phyloP scores from a whole-genome alignment of 768 basidiomycete genomes.

The Rhizopogon sp. region DNA sequence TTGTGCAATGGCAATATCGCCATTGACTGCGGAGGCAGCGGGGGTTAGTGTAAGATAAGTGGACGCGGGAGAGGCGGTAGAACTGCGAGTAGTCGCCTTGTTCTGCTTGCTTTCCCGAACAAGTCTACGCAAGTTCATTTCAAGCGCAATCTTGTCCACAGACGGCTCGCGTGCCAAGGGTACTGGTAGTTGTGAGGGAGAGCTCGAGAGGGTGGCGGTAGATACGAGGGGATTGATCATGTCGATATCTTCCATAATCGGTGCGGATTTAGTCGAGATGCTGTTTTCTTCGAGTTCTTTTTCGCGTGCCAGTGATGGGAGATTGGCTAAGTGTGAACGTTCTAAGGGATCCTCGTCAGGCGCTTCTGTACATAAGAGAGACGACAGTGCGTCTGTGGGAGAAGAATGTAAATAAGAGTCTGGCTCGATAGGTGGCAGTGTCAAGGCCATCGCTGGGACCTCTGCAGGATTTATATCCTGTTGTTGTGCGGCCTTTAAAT shows the following conservation, averaged over 20 bases:
- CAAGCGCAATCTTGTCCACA: conserved; percentile 33
- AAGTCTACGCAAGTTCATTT: conserved; percentile 26
- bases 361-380: not conserved
- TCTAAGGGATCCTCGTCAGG: not conserved
- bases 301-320: conserved; percentile 29
- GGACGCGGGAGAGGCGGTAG: not conserved
- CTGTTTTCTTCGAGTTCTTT: conserved; percentile 43
- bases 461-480: not conserved
- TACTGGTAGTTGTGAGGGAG: not conserved
- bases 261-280: conserved; percentile 31
- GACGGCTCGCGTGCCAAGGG: not conserved
- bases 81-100: conserved; percentile 31
- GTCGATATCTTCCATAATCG: conserved; percentile 10
- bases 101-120: conserved; percentile 32
- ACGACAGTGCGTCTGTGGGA: not conserved
- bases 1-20: not conserved
- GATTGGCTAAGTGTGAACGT: not conserved
- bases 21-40: not conserved
- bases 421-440: not conserved
- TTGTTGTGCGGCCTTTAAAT: not conserved
- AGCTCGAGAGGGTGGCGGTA: not conserved
- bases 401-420: not conserved
- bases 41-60: not conserved
- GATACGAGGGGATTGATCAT: not conserved
- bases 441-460: not conserved